Evolutionary conservation across 257 asterid species (phyloP), one percentile per base, ranked within the genome.

Genomic region (Solanum pinnatisectum): DNA sequence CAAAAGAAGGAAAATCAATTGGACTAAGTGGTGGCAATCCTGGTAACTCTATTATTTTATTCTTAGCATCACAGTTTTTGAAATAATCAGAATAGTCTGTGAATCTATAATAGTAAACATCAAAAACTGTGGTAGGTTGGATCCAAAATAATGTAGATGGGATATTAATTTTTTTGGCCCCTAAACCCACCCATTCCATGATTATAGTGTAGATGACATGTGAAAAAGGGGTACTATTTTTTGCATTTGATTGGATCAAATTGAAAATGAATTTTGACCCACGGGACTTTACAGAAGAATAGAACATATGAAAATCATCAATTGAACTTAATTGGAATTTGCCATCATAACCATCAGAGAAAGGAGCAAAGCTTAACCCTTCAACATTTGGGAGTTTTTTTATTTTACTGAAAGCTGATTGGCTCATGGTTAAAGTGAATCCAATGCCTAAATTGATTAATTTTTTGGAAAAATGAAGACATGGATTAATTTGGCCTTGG

Each of bases 401-500:
- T 42, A 36, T 86, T 86, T 1, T 85, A 4, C 13, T 65, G 25
- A 12, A 60, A 60, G 89, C 89, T 3, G n/a, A 30, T 27, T 25
- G 9, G 36, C 85, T 59, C 0, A 83, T 78, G 5, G 85, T 30
- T n/a, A 90, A 87, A 8, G 90, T 90, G 42, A 87, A 81, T 9
- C 86, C 6, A 1, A 85, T 42, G 5, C 90, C 91, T 30, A 67
- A 10, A 3, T 65, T 52, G 32, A 87, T 25, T 8, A 85, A 78
- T 37, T 35, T 52, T n/a, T 88, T 82, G 5, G 91, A 82, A 5
- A 89, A 68, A 6, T 72, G 89, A 39, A 89, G 85, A 25, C 44
- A 20, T 9, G 90, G 89, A 39, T 90, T 90, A 78, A 90, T 88
- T 10, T 90, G 90, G 35, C 90, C 90, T 83, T 90, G 90, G 4